A percentile compares a stretch with the other conserved stretches of the same genome.
These are phyloP conservation scores for Colletotrichum zoysiae DNA, from an alignment of 2,329 filamentous ascomycete genomes.

Conservation along the genomic window DNA sequence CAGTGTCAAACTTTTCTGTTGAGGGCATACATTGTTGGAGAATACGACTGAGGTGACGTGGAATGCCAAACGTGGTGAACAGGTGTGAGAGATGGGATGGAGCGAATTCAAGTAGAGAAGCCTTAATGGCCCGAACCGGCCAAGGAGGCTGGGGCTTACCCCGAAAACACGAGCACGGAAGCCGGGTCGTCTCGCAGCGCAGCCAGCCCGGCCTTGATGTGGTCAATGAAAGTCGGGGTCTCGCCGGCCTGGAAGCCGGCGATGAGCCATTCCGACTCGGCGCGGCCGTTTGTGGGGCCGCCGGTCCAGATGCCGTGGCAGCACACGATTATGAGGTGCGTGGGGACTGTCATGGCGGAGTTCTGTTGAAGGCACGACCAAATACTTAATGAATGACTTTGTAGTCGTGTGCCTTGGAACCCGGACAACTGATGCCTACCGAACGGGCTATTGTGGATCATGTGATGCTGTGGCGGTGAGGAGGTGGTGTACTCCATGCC, in stretches of 20 bases:
- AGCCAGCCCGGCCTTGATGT: constrained; percentile 75
- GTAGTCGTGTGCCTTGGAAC: no score
- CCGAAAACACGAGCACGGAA: constrained; percentile 77
- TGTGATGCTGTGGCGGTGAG: constrained; percentile 37
- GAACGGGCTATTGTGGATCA: constrained; percentile 31
- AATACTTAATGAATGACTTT: no score
- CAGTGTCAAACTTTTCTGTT: neutral
- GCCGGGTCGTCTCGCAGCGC: constrained; percentile 60
- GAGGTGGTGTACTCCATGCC: neutral
- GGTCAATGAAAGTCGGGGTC: constrained; percentile 82
- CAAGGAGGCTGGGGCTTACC: constrained; percentile 60
- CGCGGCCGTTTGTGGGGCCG: constrained; percentile 62
- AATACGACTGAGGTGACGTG: neutral
- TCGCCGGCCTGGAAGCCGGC: constrained; percentile 83
- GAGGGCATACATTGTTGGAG: neutral
- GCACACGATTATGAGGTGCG: constrained; percentile 81
- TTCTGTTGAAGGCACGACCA: neutral
- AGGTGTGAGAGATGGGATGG: neutral
- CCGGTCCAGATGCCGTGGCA: constrained; percentile 85
- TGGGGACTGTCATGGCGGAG: constrained; percentile 45
- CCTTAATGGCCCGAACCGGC: neutral
- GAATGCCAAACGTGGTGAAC: neutral
- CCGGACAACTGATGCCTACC: neutral
- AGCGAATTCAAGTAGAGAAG: no score
- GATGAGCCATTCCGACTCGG: constrained; percentile 78